These are phyloP conservation scores for Talaromyces nanjingensis DNA, from an alignment of 495 filamentous ascomycete species.

Conservation along the genomic window DNA sequence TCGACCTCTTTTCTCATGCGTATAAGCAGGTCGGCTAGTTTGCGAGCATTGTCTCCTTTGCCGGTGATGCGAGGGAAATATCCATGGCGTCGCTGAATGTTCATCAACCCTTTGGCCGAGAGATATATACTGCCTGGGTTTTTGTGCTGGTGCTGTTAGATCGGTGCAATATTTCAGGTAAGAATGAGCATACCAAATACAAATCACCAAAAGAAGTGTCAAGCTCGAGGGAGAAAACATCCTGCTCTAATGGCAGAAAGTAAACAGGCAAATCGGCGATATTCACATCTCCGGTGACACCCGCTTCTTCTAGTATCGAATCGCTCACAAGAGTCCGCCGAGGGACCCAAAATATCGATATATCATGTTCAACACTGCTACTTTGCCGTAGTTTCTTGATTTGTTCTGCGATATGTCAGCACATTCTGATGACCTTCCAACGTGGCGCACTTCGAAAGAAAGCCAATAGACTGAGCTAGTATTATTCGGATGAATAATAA, in stretches of 20 bases:
- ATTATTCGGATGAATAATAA: slow-evolving; percentile 12
- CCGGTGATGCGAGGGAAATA: slow-evolving; percentile 93
- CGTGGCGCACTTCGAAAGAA: slow-evolving; percentile 26
- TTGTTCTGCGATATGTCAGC: slow-evolving; percentile 69
- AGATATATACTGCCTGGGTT: slow-evolving; percentile 86
- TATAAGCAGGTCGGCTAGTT: slow-evolving; percentile 78
- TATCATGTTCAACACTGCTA: slow-evolving; percentile 84
- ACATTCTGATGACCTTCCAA: slow-evolving; percentile 48
- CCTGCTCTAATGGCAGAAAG: slow-evolving; percentile 86
- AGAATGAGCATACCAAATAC: slow-evolving; percentile 54
- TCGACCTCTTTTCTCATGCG: slow-evolving; percentile 89
- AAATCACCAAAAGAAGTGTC: slow-evolving; percentile 81
- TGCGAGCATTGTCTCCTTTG: slow-evolving; percentile 89
- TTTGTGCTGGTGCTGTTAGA: slow-evolving; percentile 53
- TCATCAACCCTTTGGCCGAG: slow-evolving; percentile 90
- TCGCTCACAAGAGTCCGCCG: slow-evolving; percentile 87
- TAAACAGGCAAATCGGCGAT: slow-evolving; percentile 78
- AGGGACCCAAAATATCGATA: slow-evolving; percentile 89
- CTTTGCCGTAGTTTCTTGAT: slow-evolving; percentile 82
- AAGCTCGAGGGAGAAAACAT: slow-evolving; percentile 85
- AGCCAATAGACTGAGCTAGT: slow-evolving; percentile 41
- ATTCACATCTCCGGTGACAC: slow-evolving; percentile 86
- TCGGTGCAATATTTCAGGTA: background rate
- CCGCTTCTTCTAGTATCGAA: slow-evolving; percentile 85
- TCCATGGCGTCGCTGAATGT: slow-evolving; percentile 82